phyloP scores from a whole-genome alignment of 495 filamentous ascomycete species.

The Pseudotulostoma volvatum region DNA sequence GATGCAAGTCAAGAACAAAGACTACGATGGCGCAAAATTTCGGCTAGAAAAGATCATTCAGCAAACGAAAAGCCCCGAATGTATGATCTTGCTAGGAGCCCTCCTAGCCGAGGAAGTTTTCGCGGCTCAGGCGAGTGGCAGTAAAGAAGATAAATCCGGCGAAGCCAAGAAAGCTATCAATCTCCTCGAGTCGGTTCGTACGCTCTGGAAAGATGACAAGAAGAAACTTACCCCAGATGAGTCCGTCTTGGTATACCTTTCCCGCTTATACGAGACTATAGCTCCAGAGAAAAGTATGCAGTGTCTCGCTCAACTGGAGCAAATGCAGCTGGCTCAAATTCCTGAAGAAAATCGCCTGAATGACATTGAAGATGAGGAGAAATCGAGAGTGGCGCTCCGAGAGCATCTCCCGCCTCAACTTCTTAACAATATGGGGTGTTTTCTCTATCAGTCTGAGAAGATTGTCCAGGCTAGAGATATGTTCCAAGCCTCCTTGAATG shows the following conservation, averaged over 20 bases:
- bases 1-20: slow-evolving; percentile 64
- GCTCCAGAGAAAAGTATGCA: slow-evolving; percentile 79
- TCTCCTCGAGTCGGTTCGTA: slow-evolving; percentile 67
- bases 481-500: slow-evolving; percentile 74
- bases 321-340: slow-evolving; percentile 64
- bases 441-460: slow-evolving; percentile 76
- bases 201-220: slow-evolving; percentile 80
- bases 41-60: slow-evolving; percentile 85
- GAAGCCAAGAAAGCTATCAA: slow-evolving; percentile 71
- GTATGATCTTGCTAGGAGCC: slow-evolving; percentile 76
- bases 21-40: slow-evolving; percentile 83
- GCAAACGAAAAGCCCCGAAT: slow-evolving; percentile 70
- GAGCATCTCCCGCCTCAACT: slow-evolving; percentile 74
- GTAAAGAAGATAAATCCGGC: slow-evolving; percentile 71
- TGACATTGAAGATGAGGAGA: slow-evolving; percentile 47
- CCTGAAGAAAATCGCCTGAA: slow-evolving; percentile 49
- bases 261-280: slow-evolving; percentile 74
- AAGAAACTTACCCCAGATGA: slow-evolving; percentile 64
- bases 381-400: slow-evolving; percentile 41
- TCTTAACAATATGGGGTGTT: slow-evolving; percentile 92
- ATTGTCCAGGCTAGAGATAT: slow-evolving; percentile 63
- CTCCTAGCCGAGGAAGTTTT: slow-evolving; percentile 92
- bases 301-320: slow-evolving; percentile 77
- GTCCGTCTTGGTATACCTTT: slow-evolving; percentile 80
- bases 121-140: slow-evolving; percentile 46